Conservation (phyloP, 257 asterid species). For the Eustoma russellianum region DNA sequence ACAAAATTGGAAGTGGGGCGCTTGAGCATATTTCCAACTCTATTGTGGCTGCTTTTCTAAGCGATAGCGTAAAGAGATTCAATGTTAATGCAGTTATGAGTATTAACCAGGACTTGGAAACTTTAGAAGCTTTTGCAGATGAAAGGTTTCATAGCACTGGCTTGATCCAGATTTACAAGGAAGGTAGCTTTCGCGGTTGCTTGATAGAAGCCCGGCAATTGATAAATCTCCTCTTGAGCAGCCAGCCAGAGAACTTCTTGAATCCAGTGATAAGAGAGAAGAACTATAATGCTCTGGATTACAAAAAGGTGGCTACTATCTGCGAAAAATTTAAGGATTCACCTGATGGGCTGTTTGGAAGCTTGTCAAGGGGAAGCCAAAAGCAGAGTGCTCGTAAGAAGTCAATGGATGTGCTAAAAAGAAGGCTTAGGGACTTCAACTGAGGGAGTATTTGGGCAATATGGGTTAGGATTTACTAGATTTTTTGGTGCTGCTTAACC, state of each 20-base stretch:
- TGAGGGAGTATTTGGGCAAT: slow-evolving; percentile 19
- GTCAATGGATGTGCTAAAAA: slow-evolving; percentile 76
- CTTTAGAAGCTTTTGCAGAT: slow-evolving; percentile 71
- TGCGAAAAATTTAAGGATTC: slow-evolving; percentile 84
- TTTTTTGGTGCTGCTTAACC: too few species aligned
- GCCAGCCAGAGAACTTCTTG: slow-evolving; percentile 90
- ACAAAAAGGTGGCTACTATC: slow-evolving; percentile 72
- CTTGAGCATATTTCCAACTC: slow-evolving; percentile 76
- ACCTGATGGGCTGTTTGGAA: slow-evolving; percentile 79
- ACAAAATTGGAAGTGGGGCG: slow-evolving; percentile 86
- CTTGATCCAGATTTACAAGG: slow-evolving; percentile 60
- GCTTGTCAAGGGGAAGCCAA: slow-evolving; percentile 64
- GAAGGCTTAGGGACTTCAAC: slow-evolving; percentile 73
- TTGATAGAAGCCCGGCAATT: slow-evolving; percentile 74
- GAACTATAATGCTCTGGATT: slow-evolving; percentile 62
- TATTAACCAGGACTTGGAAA: slow-evolving; percentile 55
- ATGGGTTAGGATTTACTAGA: too few species aligned
- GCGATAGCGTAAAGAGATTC: slow-evolving; percentile 70
- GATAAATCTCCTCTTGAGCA: slow-evolving; percentile 72
- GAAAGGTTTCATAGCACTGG: slow-evolving; percentile 76
- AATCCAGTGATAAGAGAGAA: slow-evolving; percentile 88
- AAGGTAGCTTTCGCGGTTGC: slow-evolving; percentile 61
- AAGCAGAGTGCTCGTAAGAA: slow-evolving; percentile 78
- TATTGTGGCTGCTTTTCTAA: slow-evolving; percentile 51
- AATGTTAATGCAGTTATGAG: slow-evolving; percentile 50